Percentiles rank a stretch among this genome's conserved stretches.
Conservation (phyloP, 495 filamentous ascomycete genomes). For the Xylaria palmicola region DNA sequence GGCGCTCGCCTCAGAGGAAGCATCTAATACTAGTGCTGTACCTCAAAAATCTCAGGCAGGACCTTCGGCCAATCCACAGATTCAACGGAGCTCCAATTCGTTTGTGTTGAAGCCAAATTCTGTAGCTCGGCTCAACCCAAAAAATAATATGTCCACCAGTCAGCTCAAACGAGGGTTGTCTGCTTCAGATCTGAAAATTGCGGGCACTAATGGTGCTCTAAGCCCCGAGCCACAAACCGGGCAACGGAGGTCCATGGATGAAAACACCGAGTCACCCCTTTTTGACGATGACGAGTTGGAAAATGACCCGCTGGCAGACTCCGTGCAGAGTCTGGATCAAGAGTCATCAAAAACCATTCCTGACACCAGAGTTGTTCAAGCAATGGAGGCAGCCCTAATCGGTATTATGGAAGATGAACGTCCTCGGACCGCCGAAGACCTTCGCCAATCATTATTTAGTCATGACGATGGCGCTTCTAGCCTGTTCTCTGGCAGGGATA, state of each 20-base stretch:
- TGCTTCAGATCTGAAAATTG: slow-evolving; percentile 39
- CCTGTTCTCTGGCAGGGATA: slow-evolving; percentile 46
- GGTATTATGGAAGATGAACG: slow-evolving; percentile 80
- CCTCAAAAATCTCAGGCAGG: slow-evolving; percentile 19
- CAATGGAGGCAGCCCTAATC: slow-evolving; percentile 91
- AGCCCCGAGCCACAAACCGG: slow-evolving; percentile 34
- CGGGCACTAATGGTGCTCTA: slow-evolving; percentile 31
- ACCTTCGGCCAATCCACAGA: slow-evolving; percentile 29
- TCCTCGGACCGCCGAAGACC: slow-evolving; percentile 61
- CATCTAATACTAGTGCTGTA: slow-evolving; percentile 46
- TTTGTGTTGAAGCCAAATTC: slow-evolving; percentile 39
- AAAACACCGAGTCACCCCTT: slow-evolving; percentile 41
- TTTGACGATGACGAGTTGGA: slow-evolving; percentile 58
- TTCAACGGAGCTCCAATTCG: slow-evolving; percentile 34
- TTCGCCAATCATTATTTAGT: slow-evolving; percentile 56
- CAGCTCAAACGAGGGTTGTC: slow-evolving; percentile 43
- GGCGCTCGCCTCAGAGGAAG: slow-evolving; percentile 85
- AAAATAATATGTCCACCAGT: slow-evolving; percentile 26
- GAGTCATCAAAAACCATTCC: slow-evolving; percentile 40
- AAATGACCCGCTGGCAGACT: slow-evolving; percentile 52
- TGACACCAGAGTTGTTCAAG: slow-evolving; percentile 71
- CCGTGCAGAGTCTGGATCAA: slow-evolving; percentile 54
- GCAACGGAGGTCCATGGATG: slow-evolving; percentile 48
- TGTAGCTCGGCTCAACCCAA: slow-evolving; percentile 38
- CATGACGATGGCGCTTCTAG: slow-evolving; percentile 52